Evolutionary conservation across 2,329 filamentous ascomycete species (phyloP), one percentile per base, ranked within the genome.

Genomic region (Albifimbria verrucaria): DNA sequence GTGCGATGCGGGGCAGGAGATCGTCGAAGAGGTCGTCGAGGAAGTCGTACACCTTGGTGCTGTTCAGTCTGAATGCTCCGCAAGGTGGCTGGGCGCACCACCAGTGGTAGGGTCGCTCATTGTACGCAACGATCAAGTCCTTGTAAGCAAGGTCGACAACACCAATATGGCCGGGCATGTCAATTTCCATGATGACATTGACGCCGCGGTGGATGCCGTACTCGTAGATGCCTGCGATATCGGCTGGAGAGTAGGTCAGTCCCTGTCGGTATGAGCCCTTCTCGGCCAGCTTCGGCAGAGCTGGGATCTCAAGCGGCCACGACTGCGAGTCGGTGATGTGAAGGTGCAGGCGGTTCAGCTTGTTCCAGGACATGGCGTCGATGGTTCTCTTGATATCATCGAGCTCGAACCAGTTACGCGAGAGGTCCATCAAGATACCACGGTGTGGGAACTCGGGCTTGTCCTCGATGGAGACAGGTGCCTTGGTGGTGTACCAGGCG

Each of bases 261-360:
- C 81, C 81, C 18, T 78, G 75, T 22, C 78, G 77, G 65, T 95
- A 95, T 1, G 90, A 87, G 32, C 90, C 91, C 67, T 90, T 86
- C 50, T 77, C 70, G 3, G 90, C 79, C 2, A 96, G 76, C 54
- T 87, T 80, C 3, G 91, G 68, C 56, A 96, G 71, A 2, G 87
- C 71, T 1, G 89, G 88, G 48, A 96, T 86, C 59, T 91, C 89
- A 22, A 96, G 76, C 0, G 91, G 91, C 88, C 90, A 95, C 4
- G 89, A 89, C 69, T 95, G 90, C 17, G 87, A 85, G 69, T 95
- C 90, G 4, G 89, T 94, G 53, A 87, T 79, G 73, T 95, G 90
- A 51, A 93, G 75, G 70, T 94, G 90, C 52, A 95, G 78, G 6
- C 85, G 79, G 72, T 94, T 94, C 77, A 94, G 81, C 74, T 95